A percentile compares a stretch with the other conserved stretches of the same genome.
Evolutionary conservation across 1,284 basidiomycete species (phyloP).

Genomic region (Hemileia vastatrix): DNA sequence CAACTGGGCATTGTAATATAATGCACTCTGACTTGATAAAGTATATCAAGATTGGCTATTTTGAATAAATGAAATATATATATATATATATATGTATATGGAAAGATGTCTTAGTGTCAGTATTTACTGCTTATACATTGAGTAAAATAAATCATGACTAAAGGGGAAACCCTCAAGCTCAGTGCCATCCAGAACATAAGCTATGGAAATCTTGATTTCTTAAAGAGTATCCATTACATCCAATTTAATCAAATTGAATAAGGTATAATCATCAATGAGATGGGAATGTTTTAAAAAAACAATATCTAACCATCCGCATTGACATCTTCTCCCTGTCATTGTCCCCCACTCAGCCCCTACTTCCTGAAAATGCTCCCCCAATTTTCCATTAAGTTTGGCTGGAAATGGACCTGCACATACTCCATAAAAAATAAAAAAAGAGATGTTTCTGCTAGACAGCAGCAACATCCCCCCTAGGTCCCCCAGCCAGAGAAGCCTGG

Average conservation of each 20-base stretch:
- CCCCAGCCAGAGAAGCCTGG: too few relatives aligned
- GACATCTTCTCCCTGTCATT: slow-evolving; percentile 42
- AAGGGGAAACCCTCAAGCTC: slow-evolving; percentile 43
- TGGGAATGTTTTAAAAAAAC: slow-evolving; percentile 45
- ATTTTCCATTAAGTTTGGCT: slow-evolving; percentile 41
- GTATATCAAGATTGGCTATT: slow-evolving; percentile 70
- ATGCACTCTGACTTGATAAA: slow-evolving; percentile 71
- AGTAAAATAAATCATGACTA: neutral
- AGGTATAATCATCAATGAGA: slow-evolving; percentile 45
- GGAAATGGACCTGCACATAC: slow-evolving; percentile 46
- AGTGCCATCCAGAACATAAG: slow-evolving; percentile 40
- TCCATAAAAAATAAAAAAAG: too few relatives aligned
- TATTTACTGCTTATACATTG: neutral
- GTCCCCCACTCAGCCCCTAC: slow-evolving; percentile 45
- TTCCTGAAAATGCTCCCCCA: slow-evolving; percentile 44
- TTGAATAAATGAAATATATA: neutral
- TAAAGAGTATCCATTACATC: slow-evolving; percentile 44
- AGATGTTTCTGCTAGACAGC: too few relatives aligned
- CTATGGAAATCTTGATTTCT: slow-evolving; percentile 42
- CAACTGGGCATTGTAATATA: slow-evolving; percentile 90
- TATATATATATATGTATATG: neutral
- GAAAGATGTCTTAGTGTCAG: neutral
- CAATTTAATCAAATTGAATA: slow-evolving; percentile 44
- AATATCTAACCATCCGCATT: slow-evolving; percentile 45
- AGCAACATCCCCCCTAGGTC: too few relatives aligned